These are phyloP conservation scores for Craterostigma plantagineum DNA, from an alignment of 257 asterid species.

Conservation along the genomic window DNA sequence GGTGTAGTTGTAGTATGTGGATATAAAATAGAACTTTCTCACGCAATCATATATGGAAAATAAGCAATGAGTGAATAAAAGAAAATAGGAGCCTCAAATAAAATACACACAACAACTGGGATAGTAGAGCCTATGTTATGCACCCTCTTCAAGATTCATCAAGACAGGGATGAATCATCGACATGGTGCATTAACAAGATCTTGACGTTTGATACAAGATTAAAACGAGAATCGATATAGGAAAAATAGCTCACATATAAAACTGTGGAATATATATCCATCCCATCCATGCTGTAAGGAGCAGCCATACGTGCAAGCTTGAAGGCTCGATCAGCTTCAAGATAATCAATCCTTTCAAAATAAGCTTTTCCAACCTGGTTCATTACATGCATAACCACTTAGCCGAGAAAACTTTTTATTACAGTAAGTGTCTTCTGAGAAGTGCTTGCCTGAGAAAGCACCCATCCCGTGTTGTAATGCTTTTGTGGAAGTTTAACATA, in stretches of 20 bases:
- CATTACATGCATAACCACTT: no score
- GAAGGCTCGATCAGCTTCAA: slow-evolving; percentile 89
- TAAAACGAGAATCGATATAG: slow-evolving; percentile 1
- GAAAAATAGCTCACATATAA: slow-evolving; percentile 53
- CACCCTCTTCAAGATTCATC: no score
- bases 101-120: no score
- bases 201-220: slow-evolving; percentile 7
- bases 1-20: slow-evolving; percentile 1
- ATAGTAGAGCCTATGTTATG: no score
- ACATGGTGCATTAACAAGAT: not conserved
- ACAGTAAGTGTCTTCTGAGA: no score
- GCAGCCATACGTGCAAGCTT: slow-evolving; percentile 67
- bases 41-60: no score
- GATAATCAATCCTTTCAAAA: slow-evolving; percentile 86
- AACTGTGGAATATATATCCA: slow-evolving; percentile 87
- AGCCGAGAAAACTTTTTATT: no score
- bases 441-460: slow-evolving; percentile 59
- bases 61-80: no score
- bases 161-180: no score
- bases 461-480: slow-evolving; percentile 95
- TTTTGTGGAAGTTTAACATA: slow-evolving; percentile 62
- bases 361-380: slow-evolving; percentile 76
- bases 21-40: slow-evolving; percentile 11
- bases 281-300: slow-evolving; percentile 81
- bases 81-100: slow-evolving; percentile 6